A percentile compares a stretch with the other conserved stretches of the same genome.
Evolutionary conservation across 2,329 filamentous ascomycete genomes (phyloP).

Genomic region (Microsporum ferrugineum): DNA sequence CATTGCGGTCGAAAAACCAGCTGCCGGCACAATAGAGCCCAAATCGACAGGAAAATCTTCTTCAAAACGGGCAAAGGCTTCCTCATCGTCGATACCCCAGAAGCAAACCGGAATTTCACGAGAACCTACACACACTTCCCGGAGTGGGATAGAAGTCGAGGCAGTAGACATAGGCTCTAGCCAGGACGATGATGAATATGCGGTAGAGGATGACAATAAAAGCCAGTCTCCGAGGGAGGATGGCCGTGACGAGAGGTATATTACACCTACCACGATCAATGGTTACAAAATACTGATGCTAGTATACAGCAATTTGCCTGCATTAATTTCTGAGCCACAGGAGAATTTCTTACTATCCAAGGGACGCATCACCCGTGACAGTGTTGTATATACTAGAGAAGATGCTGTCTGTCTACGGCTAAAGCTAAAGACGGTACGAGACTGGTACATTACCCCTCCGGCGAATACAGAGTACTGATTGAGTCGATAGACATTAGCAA

Average conservation of each 20-base stretch:
- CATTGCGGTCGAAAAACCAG: conserved; percentile 21
- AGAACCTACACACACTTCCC: background rate
- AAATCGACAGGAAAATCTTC: conserved; percentile 23
- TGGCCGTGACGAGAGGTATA: background rate
- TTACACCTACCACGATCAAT: background rate
- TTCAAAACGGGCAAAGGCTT: conserved; percentile 25
- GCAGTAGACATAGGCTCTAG: background rate
- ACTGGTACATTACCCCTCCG: background rate
- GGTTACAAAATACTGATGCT: background rate
- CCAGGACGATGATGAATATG: background rate
- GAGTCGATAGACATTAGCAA: conserved; percentile 27
- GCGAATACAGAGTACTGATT: conserved; percentile 16
- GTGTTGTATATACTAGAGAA: conserved; percentile 30
- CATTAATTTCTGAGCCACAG: conserved; percentile 6
- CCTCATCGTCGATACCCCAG: conserved; percentile 14
- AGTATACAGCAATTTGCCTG: background rate
- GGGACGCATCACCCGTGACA: conserved; percentile 26
- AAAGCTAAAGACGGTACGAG: conserved; percentile 29
- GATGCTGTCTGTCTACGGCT: conserved; percentile 30
- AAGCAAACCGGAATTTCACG: background rate
- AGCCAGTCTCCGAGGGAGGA: background rate
- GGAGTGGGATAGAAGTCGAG: background rate
- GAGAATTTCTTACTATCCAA: conserved; percentile 33
- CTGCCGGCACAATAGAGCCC: conserved; percentile 14
- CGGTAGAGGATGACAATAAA: conserved; percentile 6